Evolutionary conservation across 805 yeast genomes (phyloP), one percentile per base, ranked within the genome.

Genomic region (Soucietia sequanensis): DNA sequence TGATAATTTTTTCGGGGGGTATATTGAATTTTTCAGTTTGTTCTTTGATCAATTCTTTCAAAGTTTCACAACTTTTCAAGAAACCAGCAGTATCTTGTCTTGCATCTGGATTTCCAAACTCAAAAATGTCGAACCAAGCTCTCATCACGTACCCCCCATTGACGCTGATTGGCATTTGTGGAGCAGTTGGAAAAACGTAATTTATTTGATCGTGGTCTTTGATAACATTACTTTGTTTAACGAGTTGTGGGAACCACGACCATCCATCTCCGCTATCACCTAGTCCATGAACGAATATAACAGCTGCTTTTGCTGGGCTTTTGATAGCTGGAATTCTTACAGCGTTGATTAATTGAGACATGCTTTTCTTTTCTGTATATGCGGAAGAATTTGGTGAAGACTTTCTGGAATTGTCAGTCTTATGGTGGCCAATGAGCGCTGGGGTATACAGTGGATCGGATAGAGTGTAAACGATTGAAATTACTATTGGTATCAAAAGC

Each of bases 221-320:
- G 72, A 81, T 13, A 56, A 72, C 14, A 33, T 51, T 60, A 3
- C 61, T 39, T 38, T 60, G 63, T 15, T 70, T 71, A 17, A 85
- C 72, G 35, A 78, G 62, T 25, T 80, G 82, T 4, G 93, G 85
- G 26, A 91, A 62, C 68, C 86, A 87, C 29, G 76, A 68, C 96
- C 96, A 91, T 2, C 97, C 97, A 12, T 72, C 69, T 4, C 96
- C 97, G 0, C 87, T 59, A 57, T 91, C 98, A 7, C 99, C 99
- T 12, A 91, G 68, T 0, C 99, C 98, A 56, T 93, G 98, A 35
- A 87, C 54, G 40, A 90, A 72, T 15, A 90, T 84, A 22, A 89
- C 65, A 1, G 89, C 79, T 1, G 86, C 45, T 23, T 51, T 58
- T 24, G 68, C 65, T 5, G 62, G 51, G 27, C 34, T 50, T 11